These are phyloP conservation scores for Podaxis mareebaensis DNA, from an alignment of 768 basidiomycete genomes.

Conservation along the genomic window DNA sequence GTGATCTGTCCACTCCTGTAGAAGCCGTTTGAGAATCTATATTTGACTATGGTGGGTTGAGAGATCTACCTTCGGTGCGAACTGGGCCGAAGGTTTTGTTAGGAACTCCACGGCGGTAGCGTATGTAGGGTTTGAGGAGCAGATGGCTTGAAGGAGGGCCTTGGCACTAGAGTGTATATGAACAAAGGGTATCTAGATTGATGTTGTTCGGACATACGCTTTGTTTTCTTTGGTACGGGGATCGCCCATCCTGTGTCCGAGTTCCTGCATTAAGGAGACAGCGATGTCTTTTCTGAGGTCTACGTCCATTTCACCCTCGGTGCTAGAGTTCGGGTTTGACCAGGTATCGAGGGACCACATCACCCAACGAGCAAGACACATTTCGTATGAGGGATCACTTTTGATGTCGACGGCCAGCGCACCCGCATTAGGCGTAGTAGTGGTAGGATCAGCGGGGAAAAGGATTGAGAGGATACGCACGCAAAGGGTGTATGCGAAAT, in stretches of 20 bases:
- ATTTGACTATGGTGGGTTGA: neutral
- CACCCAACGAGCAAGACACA: slow-evolving; percentile 70
- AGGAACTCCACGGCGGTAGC: slow-evolving; percentile 27
- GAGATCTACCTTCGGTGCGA: slow-evolving; percentile 3
- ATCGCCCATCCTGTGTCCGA: slow-evolving; percentile 38
- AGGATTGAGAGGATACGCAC: slow-evolving; percentile 43
- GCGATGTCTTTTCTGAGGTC: slow-evolving; percentile 49
- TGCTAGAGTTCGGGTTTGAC: slow-evolving; percentile 22
- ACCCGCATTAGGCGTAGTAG: slow-evolving; percentile 5
- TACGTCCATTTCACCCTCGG: slow-evolving; percentile 27
- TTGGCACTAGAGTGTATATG: slow-evolving; percentile 18
- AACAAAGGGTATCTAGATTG: neutral
- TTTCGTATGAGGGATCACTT: slow-evolving; percentile 47
- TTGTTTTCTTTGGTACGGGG: slow-evolving; percentile 22
- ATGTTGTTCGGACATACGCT: slow-evolving; percentile 33
- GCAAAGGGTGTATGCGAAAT: slow-evolving; percentile 52
- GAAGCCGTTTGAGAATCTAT: neutral
- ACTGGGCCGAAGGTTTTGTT: slow-evolving; percentile 18
- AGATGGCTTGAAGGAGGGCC: slow-evolving; percentile 42
- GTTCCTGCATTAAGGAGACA: slow-evolving; percentile 44
- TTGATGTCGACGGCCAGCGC: slow-evolving; percentile 17
- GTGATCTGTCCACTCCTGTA: slow-evolving; percentile 43
- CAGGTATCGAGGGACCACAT: slow-evolving; percentile 56
- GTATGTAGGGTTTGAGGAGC: slow-evolving; percentile 36
- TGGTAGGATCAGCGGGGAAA: slow-evolving; percentile 1